Evolutionary conservation across 805 yeast genomes (phyloP).

Genomic region (Myxozyma udenii): DNA sequence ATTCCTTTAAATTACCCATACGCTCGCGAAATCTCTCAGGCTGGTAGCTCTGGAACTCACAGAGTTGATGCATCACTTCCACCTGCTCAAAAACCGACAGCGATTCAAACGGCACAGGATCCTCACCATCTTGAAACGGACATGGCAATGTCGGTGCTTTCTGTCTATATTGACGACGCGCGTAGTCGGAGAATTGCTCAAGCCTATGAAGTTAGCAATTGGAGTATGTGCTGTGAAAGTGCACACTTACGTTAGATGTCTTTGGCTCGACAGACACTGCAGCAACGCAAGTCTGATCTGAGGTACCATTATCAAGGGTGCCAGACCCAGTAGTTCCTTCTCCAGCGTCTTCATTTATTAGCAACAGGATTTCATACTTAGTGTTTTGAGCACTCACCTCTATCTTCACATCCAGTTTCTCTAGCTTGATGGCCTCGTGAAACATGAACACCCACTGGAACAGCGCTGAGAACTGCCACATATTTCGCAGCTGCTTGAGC

Average conservation of each 20-base stretch:
- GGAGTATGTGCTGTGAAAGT: not conserved
- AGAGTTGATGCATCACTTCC: constrained; percentile 16
- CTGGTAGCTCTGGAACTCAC: constrained; percentile 22
- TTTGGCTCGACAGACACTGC: constrained; percentile 24
- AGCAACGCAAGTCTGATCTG: constrained; percentile 23
- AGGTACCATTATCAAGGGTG: constrained; percentile 24
- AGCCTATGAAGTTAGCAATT: constrained; percentile 5
- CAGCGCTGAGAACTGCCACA: constrained; percentile 36
- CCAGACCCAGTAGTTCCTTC: constrained; percentile 36
- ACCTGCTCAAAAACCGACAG: constrained; percentile 28
- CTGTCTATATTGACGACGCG: constrained; percentile 28
- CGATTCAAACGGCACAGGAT: constrained; percentile 9
- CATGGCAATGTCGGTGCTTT: constrained; percentile 11
- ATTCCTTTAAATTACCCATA: constrained; percentile 28
- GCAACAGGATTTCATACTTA: too few relatives aligned
- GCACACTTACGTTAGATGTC: constrained; percentile 18
- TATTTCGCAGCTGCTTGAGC: constrained; percentile 32
- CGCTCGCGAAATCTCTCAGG: constrained; percentile 31
- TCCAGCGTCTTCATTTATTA: constrained; percentile 35
- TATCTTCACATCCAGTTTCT: constrained; percentile 32
- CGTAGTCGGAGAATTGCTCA: constrained; percentile 24
- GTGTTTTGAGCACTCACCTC: constrained; percentile 25
- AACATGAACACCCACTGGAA: constrained; percentile 36
- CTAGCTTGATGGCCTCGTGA: constrained; percentile 28
- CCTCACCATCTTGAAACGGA: constrained; percentile 27